Evolutionary conservation across 257 asterid species (phyloP).

Genomic region (Misopates orontium): DNA sequence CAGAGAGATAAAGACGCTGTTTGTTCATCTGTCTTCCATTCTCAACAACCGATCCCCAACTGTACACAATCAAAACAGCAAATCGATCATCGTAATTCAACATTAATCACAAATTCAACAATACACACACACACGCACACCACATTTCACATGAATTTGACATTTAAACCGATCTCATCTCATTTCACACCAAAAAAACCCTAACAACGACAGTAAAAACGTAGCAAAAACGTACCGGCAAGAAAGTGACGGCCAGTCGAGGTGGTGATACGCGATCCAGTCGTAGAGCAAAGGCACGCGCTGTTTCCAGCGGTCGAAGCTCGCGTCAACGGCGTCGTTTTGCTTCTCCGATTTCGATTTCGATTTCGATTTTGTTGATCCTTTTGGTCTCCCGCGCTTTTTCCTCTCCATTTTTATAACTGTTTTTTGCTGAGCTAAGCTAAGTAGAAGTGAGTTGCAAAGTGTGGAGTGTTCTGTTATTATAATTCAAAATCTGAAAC

Average conservation of each 20-base stretch:
- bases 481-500: too few species aligned
- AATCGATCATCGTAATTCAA: too few species aligned
- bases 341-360: slow-evolving; percentile 49
- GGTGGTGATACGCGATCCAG: slow-evolving; percentile 69
- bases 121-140: background rate
- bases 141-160: too few species aligned
- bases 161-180: too few species aligned
- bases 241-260: slow-evolving; percentile 65
- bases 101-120: too few species aligned
- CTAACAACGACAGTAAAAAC: background rate
- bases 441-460: too few species aligned
- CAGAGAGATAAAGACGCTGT: slow-evolving; percentile 91
- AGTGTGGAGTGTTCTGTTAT: background rate
- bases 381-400: slow-evolving; percentile 95
- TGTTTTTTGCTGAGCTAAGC: too few species aligned
- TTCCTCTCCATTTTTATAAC: slow-evolving; percentile 58
- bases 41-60: slow-evolving; percentile 95
- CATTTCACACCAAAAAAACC: too few species aligned
- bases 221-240: slow-evolving; percentile 46
- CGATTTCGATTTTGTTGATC: slow-evolving; percentile 73
- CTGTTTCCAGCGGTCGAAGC: slow-evolving; percentile 83
- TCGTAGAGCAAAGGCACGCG: slow-evolving; percentile 81
- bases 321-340: slow-evolving; percentile 61
- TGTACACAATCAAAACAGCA: slow-evolving; percentile 28
- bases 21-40: slow-evolving; percentile 57